A percentile compares a stretch with the other conserved stretches of the same genome.
Conservation (phyloP, 1,284 basidiomycete species). For the Grifola frondosa region DNA sequence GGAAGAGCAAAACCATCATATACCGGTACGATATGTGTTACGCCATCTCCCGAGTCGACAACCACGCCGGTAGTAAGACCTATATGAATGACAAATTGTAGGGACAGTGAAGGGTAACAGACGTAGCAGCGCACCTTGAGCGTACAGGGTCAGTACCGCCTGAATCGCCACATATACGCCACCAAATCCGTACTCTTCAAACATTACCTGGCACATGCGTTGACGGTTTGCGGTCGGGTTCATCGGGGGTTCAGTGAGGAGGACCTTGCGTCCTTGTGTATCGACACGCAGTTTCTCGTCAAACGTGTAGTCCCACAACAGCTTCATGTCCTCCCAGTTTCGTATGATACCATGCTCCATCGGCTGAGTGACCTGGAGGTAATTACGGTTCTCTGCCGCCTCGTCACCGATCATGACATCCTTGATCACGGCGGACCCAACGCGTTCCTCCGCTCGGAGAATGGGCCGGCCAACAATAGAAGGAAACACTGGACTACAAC, state of each 20-base stretch:
- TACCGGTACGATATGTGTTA: constrained; percentile 98
- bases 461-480: constrained; percentile 97
- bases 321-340: constrained; percentile 99
- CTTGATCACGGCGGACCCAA: constrained; percentile 81
- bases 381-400: constrained; percentile 91
- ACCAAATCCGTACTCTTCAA: constrained; percentile 96
- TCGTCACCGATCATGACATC: constrained; percentile 99
- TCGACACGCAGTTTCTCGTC: constrained; percentile 92
- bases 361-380: constrained; percentile 94
- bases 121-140: constrained; percentile 73
- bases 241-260: constrained; percentile 99
- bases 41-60: constrained; percentile 98
- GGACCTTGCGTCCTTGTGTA: constrained; percentile 84
- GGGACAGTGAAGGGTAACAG: neutral
- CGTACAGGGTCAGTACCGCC: constrained; percentile 96
- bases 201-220: constrained; percentile 98
- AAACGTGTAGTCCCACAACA: constrained; percentile 99
- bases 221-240: constrained; percentile 94
- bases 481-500: constrained; percentile 77
- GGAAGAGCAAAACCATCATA: constrained; percentile 97
- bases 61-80: constrained; percentile 98
- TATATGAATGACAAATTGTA: constrained; percentile 32
- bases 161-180: constrained; percentile 98
- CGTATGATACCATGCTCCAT: constrained; percentile 99
- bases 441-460: constrained; percentile 94